Percentiles rank a stretch among this genome's conserved stretches.
Evolutionary conservation across 116 monocot genomes (phyloP).

Genomic region (Dioscorea cayenensis): DNA sequence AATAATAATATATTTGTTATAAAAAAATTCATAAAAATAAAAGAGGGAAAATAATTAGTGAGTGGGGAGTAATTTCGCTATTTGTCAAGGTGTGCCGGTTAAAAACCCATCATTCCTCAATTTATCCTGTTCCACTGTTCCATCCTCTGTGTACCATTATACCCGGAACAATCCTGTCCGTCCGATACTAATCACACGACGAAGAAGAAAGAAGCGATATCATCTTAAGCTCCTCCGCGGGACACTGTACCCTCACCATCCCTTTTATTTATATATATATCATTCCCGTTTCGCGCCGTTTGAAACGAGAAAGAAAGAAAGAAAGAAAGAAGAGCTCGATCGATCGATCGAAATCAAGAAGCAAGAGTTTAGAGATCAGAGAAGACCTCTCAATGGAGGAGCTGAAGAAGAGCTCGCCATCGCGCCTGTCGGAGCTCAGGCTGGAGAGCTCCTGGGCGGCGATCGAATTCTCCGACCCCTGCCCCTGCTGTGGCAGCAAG

Average conservation of each 20-base stretch:
- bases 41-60: no score
- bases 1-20: no score
- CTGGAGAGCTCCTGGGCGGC: constrained; percentile 16
- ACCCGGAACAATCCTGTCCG: neutral
- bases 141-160: no score
- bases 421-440: constrained; percentile 23
- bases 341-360: neutral
- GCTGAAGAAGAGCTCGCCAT: neutral
- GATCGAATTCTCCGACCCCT: constrained; percentile 29
- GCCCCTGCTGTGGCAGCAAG: constrained; percentile 29
- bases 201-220: no score
- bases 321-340: neutral
- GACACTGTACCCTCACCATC: neutral
- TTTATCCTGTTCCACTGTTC: no score
- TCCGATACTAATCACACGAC: neutral
- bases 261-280: no score
- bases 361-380: neutral
- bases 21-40: no score
- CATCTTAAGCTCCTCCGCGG: neutral
- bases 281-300: neutral
- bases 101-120: no score
- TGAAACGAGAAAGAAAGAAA: neutral
- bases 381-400: neutral
- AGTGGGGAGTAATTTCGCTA: no score
- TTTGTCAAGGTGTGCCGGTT: no score